phyloP scores from a whole-genome alignment of 2,329 filamentous ascomycete genomes.

The Emergomyces pasteurianus region DNA sequence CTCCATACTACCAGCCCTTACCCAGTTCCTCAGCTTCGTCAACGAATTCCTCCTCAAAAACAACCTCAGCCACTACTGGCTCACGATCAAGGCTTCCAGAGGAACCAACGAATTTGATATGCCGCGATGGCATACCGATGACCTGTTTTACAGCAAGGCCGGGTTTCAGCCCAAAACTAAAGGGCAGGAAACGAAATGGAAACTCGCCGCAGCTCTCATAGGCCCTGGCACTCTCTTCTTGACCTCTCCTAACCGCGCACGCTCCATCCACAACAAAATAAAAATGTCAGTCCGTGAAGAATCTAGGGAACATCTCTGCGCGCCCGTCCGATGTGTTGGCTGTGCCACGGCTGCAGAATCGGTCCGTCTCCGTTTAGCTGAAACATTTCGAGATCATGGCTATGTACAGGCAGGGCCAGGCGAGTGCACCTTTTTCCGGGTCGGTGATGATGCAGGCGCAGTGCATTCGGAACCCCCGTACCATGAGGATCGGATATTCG shows the following conservation, averaged over 20 bases:
- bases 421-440: neutral
- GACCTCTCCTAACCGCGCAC: conserved; percentile 18
- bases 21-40: conserved; percentile 22
- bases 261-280: conserved; percentile 20
- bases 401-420: neutral
- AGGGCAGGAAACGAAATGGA: conserved; percentile 31
- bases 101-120: conserved; percentile 34
- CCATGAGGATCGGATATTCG: conserved; percentile 23
- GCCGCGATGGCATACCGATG: conserved; percentile 40
- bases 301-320: conserved; percentile 28
- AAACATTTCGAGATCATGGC: conserved; percentile 14
- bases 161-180: neutral
- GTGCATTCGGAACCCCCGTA: neutral
- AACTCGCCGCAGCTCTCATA: conserved; percentile 37
- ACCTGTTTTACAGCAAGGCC: conserved; percentile 30
- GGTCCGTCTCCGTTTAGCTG: conserved; percentile 26
- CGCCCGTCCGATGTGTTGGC: conserved; percentile 32
- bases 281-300: conserved; percentile 16
- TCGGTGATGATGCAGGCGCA: neutral
- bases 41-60: conserved; percentile 26
- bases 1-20: conserved; percentile 24
- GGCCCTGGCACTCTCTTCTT: conserved; percentile 39
- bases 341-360: conserved; percentile 33
- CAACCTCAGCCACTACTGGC: conserved; percentile 34
- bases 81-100: conserved; percentile 37